Conservation (phyloP, 257 asterid species). For the Solanum chiquidenum region DNA sequence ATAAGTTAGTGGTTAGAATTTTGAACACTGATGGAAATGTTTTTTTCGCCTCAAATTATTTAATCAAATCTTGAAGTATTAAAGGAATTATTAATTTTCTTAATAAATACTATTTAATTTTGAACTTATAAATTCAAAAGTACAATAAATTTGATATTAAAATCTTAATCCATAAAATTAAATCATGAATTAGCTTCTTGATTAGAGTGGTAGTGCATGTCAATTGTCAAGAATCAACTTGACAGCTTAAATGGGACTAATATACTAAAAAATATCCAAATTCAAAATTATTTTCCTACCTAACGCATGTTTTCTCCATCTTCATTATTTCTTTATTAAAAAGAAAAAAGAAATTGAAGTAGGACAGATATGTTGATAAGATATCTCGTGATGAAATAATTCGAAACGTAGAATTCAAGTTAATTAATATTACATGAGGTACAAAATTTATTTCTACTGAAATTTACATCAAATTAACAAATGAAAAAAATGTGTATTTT, state of each 20-base stretch:
- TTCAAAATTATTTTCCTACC: neutral
- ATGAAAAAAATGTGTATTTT: neutral
- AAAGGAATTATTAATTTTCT: neutral
- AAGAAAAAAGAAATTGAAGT: neutral
- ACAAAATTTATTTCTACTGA: neutral
- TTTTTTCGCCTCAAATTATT: no score
- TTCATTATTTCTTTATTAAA: neutral
- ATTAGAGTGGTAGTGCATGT: neutral
- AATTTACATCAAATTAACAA: neutral
- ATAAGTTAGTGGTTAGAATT: neutral
- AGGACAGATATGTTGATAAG: neutral
- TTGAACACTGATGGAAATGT: no score
- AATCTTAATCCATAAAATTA: neutral
- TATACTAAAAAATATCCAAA: neutral
- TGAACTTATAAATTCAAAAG: neutral
- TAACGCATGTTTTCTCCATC: neutral
- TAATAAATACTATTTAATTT: neutral
- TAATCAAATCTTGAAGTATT: no score
- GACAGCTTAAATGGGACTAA: neutral
- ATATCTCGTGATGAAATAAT: neutral
- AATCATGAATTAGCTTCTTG: neutral
- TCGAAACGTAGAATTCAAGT: neutral
- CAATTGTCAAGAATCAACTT: neutral
- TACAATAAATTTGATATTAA: no score
- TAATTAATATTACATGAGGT: neutral